A percentile compares a stretch with the other conserved stretches of the same genome.
Conservation (phyloP, 768 basidiomycete genomes). For the Podaxis sp. region DNA sequence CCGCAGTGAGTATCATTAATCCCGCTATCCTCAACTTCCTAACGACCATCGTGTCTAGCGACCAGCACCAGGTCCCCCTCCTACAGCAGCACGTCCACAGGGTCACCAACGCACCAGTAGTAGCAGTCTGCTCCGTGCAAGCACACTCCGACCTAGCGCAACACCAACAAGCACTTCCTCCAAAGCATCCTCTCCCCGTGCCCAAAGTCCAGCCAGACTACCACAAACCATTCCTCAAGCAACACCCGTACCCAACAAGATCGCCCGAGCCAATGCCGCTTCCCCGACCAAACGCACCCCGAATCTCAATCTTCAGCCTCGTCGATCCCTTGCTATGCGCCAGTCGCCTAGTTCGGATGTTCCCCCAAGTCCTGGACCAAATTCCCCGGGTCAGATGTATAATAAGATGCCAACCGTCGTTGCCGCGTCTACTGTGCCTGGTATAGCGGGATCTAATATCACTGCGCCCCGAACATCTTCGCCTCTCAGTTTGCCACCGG, state of each 20-base stretch:
- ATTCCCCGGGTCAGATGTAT: slow-evolving; percentile 24
- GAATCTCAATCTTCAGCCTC: slow-evolving; percentile 41
- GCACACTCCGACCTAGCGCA: slow-evolving; percentile 26
- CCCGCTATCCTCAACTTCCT: background rate
- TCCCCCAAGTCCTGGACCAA: slow-evolving; percentile 18
- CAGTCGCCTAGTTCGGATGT: slow-evolving; percentile 35
- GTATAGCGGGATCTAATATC: background rate
- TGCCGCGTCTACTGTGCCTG: slow-evolving; percentile 17
- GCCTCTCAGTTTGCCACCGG: slow-evolving; percentile 31
- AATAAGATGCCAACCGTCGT: slow-evolving; percentile 17
- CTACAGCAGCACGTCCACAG: slow-evolving; percentile 16
- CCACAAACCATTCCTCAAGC: slow-evolving; percentile 30
- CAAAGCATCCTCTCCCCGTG: slow-evolving; percentile 55
- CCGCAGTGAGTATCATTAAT: slow-evolving; percentile 1
- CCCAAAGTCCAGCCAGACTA: slow-evolving; percentile 50
- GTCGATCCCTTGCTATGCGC: slow-evolving; percentile 42
- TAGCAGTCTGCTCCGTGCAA: slow-evolving; percentile 33
- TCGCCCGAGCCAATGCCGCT: slow-evolving; percentile 19
- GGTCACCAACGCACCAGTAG: slow-evolving; percentile 66
- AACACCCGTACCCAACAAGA: slow-evolving; percentile 14
- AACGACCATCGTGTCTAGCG: slow-evolving; percentile 14
- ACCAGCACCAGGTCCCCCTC: slow-evolving; percentile 19
- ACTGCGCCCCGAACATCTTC: slow-evolving; percentile 29
- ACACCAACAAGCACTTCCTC: slow-evolving; percentile 28
- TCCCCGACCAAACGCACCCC: slow-evolving; percentile 60